Evolutionary conservation across 2,329 filamentous ascomycete genomes (phyloP), one percentile per base, ranked within the genome.

Genomic region (Mariannaea sp.): DNA sequence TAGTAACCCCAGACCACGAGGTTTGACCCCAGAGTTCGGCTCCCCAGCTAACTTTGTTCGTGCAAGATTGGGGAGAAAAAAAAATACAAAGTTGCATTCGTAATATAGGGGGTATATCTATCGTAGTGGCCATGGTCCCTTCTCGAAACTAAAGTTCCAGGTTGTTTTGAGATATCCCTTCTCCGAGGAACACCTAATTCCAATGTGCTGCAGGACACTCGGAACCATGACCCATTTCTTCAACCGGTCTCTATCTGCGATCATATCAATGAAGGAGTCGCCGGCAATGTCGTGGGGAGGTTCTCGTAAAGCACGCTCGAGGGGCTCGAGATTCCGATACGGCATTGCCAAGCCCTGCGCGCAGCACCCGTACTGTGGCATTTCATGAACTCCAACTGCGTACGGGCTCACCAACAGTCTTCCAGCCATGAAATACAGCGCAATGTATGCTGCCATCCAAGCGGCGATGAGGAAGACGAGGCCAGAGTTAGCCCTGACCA

Each of bases 361-460:
- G 36, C 70, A 73, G 30, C 70, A 72, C 7, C 70, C 70, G 29
- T 71, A 71, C 8, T 56, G 59, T 1, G 68, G 61, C 70, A 72
- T 72, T 56, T 71, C 64, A 1, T 62, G 63, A 6, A 72, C 58
- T 1, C 68, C 68, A 4, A 22, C 33, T 3, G 33, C 50, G 5
- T 64, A 49, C 0, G 66, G 65, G 20, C 49, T 53, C 7, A 69
- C 64, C 6, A 65, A 46, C 1, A 70, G 44, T 2, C 68, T 58
- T 3, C 68, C 68, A 6, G 64, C 61, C 32, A 69, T 55, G 26
- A 70, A 71, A 49, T 65, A 67, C 9, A 71, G 45, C 0, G 17
- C 32, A 3, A 68, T 62, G 3, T 65, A 62, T 0, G 62, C 57
- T 3, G 59, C 56, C 2, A 62, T 27, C 67, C 68, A 70, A 17